These are phyloP conservation scores for Orbilia javanica DNA, from an alignment of 2,329 filamentous ascomycete genomes.

Conservation along the genomic window DNA sequence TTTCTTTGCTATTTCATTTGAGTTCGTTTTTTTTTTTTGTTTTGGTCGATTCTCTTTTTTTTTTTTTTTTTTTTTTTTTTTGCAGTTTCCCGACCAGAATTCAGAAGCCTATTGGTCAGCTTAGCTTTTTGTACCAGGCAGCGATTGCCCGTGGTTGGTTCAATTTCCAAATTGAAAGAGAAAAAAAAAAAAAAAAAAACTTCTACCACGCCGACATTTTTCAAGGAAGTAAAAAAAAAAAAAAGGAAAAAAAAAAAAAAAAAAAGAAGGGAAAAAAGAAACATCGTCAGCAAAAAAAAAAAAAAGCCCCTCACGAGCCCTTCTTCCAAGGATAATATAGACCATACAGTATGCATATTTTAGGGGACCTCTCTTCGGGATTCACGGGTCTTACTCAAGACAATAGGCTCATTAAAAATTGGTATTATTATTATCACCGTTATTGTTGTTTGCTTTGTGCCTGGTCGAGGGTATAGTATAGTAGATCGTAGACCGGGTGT, in stretches of 20 bases:
- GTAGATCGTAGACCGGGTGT: too few species aligned
- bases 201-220: background rate
- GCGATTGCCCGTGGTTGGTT: too few species aligned
- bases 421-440: too few species aligned
- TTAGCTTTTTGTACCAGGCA: too few species aligned
- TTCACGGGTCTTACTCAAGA: background rate
- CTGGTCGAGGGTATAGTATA: too few species aligned
- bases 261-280: background rate
- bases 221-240: slow-evolving; percentile 19
- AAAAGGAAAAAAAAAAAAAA: slow-evolving; percentile 20
- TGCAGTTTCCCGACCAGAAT: slow-evolving; percentile 45
- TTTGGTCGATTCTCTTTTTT: slow-evolving; percentile 47
- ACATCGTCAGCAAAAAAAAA: background rate
- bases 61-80: slow-evolving; percentile 59
- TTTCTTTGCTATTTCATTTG: slow-evolving; percentile 42
- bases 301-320: background rate
- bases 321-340: background rate
- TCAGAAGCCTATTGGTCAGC: too few species aligned
- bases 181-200: slow-evolving; percentile 53
- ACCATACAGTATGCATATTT: background rate
- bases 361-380: background rate
- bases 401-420: too few species aligned
- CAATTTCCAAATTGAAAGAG: slow-evolving; percentile 46
- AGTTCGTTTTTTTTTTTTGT: slow-evolving; percentile 56
- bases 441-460: too few species aligned